Base-by-base conservation (phyloP, 805 yeast genomes). In the Yarrowia sp. region DNA sequence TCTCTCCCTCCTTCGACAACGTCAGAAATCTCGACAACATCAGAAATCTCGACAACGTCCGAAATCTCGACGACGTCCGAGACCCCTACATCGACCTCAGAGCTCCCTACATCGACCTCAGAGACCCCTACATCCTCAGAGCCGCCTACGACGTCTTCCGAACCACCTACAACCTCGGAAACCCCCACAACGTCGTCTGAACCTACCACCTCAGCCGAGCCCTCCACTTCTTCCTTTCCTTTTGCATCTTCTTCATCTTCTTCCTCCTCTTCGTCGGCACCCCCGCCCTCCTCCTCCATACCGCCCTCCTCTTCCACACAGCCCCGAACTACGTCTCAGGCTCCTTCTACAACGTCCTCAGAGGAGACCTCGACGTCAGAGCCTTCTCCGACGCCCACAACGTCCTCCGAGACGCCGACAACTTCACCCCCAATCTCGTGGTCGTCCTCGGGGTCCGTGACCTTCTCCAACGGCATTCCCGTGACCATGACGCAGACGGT, bases 381-480 rank as follows among this genome's bases (percentile, higher is more conserved):
- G 16, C 35, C 41, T 9, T n/a, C 59, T 1, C 46, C 42, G 4
- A 25, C 33, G 6, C 4, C 42, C 21, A 14, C 39, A 13, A 6
- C 51, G 7, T 27, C 51, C 8, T 12, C 66, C 13, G 29, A n/a
- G 3, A 27, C 31, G 21, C 14, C 62, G 14, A 8, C 49, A 3
- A 16, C 63, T 22, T 35, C 63, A 4, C 24, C 63, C 14, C 36
- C 41, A 24, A 32, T 51, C 29, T 16, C 58, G 12, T 51, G 58
- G 58, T 51, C 58, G 12, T 29, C 42, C 3, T 51, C 58, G 2
- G 58, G 42, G 13, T 51, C 58, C 4, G 58, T 51, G 3, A 51
- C 58, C 24, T 51, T 51, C 42, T 51, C 58, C 24, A 35, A 51
- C 32, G 58, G 58, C 6, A 16, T 51, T n/a, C 58, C 58, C 31